Base-by-base conservation (phyloP, 2,329 filamentous ascomycete genomes). In the Penicillium sp. region DNA sequence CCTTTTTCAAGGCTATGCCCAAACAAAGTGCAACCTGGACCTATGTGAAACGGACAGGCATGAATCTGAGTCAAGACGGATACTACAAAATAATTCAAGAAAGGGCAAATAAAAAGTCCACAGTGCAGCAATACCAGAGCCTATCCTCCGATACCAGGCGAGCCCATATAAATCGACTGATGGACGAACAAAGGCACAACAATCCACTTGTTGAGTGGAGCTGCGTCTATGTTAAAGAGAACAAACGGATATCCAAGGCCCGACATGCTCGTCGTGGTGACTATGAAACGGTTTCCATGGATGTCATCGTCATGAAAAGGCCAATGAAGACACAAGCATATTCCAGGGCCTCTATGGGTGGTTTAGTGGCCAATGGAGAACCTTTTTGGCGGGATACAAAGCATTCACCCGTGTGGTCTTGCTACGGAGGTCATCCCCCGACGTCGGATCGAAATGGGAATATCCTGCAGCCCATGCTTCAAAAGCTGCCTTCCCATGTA, bases 191-290 rank as follows among this genome's bases (percentile, higher is more conserved):
- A 39, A 67, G 65, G 40, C 55, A 57, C 6, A 57, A 54, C 16
- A 66, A 74, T 32, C 60, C 62, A 16, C 60, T 62, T 5, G 72
- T 70, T 16, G 65, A 72, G 55, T 76, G 73, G 71, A 68, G 59
- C n/a, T 72, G 65, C 46, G 71, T 68, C n/a, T 75, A 73, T 57
- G 64, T 71, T 25, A 68, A 71, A 45, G 68, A 68, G 48, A 63
- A 68, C 7, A 59, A 67, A 27, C 62, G 65, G 42, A 50, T 62
- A 0, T 60, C 63, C 41, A 67, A 67, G 52, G 61, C 68, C 25
- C 67, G 67, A 52, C 62, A 65, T 39, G 54, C 60, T 51, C 60
- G 61, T 32, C 63, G 58, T 2, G 57, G 62, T n/a, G 65, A 68
- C 45, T 68, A 68, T 16, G 67, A 72, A 27, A 71, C 66, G 13